Base-by-base conservation (phyloP, 305 asterid genomes). In the Rubia balearica region DNA sequence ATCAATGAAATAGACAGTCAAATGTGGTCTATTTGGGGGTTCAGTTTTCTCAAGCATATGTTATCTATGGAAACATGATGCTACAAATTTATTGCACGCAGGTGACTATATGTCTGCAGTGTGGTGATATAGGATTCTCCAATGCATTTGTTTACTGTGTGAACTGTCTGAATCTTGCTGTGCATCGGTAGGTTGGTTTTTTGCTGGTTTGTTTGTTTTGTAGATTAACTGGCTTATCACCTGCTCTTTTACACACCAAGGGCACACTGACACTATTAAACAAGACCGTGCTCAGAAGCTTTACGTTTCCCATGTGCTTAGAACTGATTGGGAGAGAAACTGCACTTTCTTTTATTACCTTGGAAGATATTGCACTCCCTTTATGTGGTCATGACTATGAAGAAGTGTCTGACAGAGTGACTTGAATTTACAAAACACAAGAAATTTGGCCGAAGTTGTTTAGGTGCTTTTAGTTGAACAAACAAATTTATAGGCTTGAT, bases 81-180 rank as follows among this genome's bases (percentile, higher is more conserved):
- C 40, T 59, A 24, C 51, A 66, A 42, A 36, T 33, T 68, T 5
- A 48, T 42, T 65, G 30, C 36, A 48, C 51, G 60, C 67, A 86
- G 92, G 88, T 41, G 73, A 84, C 74, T 14, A 61, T 82, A 69
- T 91, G 96, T 69, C 72, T 85, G 74, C 85, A 77, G 6, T 83
- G 87, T 71, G 87, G 98, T 36, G 78, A 79, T 60, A 69, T 21
- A 77, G 96, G 98, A 75, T 80, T 45, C 49, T 45, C 75, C 41
- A 81, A 85, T 73, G 87, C 96, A n/a, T 76, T 83, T 17, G 82
- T 87, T 21, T 81, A 83, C 78, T 92, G 98, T 73, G 80, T 83
- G 76, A 78, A 64, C 19, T 92, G 96, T 75, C 81, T 79, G 46
- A 53, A 82, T 3, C 68, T 74, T 78, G 89, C 85, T 74, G 82